phyloP scores from a whole-genome alignment of 2,329 filamentous ascomycete genomes.

The Fusarium nurragi region DNA sequence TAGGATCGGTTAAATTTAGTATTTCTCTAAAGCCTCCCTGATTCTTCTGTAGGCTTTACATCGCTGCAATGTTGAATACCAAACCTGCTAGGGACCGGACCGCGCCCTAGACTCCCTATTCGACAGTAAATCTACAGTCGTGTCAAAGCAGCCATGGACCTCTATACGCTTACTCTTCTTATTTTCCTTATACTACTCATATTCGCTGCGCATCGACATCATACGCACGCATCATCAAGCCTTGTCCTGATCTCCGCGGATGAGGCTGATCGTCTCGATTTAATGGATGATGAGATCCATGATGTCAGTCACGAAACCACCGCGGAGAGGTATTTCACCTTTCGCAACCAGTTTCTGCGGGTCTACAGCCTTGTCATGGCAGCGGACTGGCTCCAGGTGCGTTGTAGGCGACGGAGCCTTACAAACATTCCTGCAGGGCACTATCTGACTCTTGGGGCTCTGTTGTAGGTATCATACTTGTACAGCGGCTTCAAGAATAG shows the following conservation, averaged over 20 bases:
- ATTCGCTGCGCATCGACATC: neutral
- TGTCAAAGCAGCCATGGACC: neutral
- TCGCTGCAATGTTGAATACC: no score
- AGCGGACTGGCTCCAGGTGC: slow-evolving; percentile 1
- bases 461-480: neutral
- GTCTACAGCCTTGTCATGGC: neutral
- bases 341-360: neutral
- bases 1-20: no score
- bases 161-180: neutral
- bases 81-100: neutral
- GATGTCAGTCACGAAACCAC: neutral
- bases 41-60: no score
- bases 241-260: neutral
- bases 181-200: neutral
- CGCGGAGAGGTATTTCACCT: neutral
- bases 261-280: neutral
- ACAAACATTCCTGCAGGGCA: fast-evolving
- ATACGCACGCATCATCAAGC: neutral
- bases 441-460: fast-evolving
- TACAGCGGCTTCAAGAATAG: neutral
- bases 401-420: neutral
- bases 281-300: slow-evolving; percentile 1
- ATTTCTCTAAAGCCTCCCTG: no score
- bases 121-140: no score
- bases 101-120: neutral